phyloP scores from a whole-genome alignment of 257 asterid genomes.

The Solanum chilense region DNA sequence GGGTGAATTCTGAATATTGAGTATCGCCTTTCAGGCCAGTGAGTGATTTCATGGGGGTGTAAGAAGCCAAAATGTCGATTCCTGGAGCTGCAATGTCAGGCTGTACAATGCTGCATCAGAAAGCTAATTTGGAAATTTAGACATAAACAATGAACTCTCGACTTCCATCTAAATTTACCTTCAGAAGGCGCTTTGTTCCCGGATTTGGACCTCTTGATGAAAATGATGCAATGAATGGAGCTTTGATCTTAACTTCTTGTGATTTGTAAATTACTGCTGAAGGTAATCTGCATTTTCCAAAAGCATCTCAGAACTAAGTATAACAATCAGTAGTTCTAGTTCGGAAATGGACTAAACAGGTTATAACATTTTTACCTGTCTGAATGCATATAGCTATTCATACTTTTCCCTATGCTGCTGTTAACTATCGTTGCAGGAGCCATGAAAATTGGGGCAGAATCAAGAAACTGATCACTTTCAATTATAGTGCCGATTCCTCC shows the following conservation, averaged over 20 bases:
- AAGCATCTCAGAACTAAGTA: neutral
- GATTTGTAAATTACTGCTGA: slow-evolving; percentile 58
- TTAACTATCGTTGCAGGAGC: slow-evolving; percentile 70
- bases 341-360: neutral
- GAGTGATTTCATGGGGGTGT: slow-evolving; percentile 57
- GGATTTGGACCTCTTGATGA: slow-evolving; percentile 85
- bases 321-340: neutral
- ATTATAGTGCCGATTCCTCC: slow-evolving; percentile 69
- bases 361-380: slow-evolving; percentile 29
- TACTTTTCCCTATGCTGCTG: slow-evolving; percentile 32
- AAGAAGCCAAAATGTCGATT: slow-evolving; percentile 79
- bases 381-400: slow-evolving; percentile 42
- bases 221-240: slow-evolving; percentile 78
- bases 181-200: slow-evolving; percentile 48
- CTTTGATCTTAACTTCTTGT: slow-evolving; percentile 44
- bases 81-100: slow-evolving; percentile 94
- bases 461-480: slow-evolving; percentile 45
- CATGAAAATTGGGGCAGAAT: slow-evolving; percentile 64
- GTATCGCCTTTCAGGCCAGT: slow-evolving; percentile 69
- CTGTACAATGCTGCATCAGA: slow-evolving; percentile 27
- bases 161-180: slow-evolving; percentile 31
- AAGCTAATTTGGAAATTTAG: neutral
- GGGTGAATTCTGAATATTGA: slow-evolving; percentile 47
- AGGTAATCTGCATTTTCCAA: slow-evolving; percentile 45
- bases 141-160: neutral